Percentiles rank a stretch among this genome's conserved stretches.
phyloP scores from a whole-genome alignment of 1,139 yeast species.

The Blastobotrys illinoisensis region DNA sequence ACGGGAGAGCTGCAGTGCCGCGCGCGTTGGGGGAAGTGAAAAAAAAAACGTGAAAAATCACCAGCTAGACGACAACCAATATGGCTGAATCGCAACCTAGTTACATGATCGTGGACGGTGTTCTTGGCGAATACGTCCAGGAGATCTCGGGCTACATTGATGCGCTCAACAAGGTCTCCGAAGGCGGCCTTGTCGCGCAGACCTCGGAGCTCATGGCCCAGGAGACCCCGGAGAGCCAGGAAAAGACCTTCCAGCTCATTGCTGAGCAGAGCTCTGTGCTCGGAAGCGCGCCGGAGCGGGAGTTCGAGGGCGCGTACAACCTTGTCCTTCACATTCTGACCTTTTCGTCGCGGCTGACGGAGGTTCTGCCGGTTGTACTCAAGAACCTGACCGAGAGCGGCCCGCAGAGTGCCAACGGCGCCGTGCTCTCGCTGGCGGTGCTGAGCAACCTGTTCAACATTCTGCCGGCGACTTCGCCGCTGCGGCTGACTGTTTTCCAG shows the following conservation, averaged over 20 bases:
- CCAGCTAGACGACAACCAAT: background rate
- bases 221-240: slow-evolving; percentile 24
- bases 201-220: slow-evolving; percentile 25
- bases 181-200: slow-evolving; percentile 20
- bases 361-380: slow-evolving; percentile 31
- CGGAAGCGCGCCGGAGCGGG: slow-evolving; percentile 33
- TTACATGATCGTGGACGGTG: slow-evolving; percentile 34
- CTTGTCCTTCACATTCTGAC: slow-evolving; percentile 36
- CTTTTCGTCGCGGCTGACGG: slow-evolving; percentile 31
- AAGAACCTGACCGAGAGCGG: slow-evolving; percentile 27
- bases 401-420: slow-evolving; percentile 28
- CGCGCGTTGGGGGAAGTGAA: background rate
- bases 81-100: slow-evolving; percentile 16
- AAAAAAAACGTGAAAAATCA: background rate
- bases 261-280: slow-evolving; percentile 31
- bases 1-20: too few species aligned
- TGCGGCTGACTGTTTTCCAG: slow-evolving; percentile 32
- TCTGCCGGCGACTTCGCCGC: slow-evolving; percentile 29
- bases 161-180: slow-evolving; percentile 28
- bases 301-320: slow-evolving; percentile 40
- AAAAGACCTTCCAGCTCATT: slow-evolving; percentile 30
- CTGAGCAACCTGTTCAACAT: slow-evolving; percentile 40
- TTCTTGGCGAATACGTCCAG: slow-evolving; percentile 34
- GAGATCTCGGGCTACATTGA: slow-evolving; percentile 38
- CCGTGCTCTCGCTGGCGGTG: slow-evolving; percentile 33